Evolutionary conservation across 305 asterid genomes (phyloP).

Genomic region (Caryopteris hybrid): DNA sequence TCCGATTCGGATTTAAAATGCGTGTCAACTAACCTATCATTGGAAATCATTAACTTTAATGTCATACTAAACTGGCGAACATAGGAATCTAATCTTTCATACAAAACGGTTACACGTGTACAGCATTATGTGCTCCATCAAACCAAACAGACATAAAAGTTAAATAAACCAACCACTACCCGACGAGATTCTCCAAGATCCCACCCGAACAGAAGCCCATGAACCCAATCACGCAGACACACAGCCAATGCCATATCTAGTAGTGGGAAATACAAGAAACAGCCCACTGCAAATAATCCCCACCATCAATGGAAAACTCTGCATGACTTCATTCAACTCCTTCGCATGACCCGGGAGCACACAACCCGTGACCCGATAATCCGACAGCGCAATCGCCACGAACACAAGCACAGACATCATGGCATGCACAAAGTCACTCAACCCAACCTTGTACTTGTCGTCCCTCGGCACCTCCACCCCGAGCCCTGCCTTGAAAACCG

Average conservation of each 20-base stretch:
- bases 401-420: constrained; percentile 81
- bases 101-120: neutral
- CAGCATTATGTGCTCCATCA: neutral
- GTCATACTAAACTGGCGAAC: too few species aligned
- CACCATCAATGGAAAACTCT: constrained; percentile 90
- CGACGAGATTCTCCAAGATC: neutral
- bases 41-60: too few species aligned
- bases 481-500: constrained; percentile 78
- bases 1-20: too few species aligned
- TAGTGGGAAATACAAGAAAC: constrained; percentile 85
- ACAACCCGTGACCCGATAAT: constrained; percentile 77
- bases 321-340: constrained; percentile 81
- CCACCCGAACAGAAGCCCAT: neutral
- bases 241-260: constrained; percentile 83
- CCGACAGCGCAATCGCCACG: constrained; percentile 75
- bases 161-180: neutral
- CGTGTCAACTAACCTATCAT: too few species aligned
- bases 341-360: constrained; percentile 60
- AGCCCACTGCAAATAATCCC: constrained; percentile 81
- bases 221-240: constrained; percentile 38
- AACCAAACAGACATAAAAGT: neutral
- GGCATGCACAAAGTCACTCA: constrained; percentile 83
- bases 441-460: constrained; percentile 49
- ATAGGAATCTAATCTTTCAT: too few species aligned
- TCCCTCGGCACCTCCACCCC: constrained; percentile 71